Conservation (phyloP, 2,329 filamentous ascomycete genomes). For the Capronia coronata region DNA sequence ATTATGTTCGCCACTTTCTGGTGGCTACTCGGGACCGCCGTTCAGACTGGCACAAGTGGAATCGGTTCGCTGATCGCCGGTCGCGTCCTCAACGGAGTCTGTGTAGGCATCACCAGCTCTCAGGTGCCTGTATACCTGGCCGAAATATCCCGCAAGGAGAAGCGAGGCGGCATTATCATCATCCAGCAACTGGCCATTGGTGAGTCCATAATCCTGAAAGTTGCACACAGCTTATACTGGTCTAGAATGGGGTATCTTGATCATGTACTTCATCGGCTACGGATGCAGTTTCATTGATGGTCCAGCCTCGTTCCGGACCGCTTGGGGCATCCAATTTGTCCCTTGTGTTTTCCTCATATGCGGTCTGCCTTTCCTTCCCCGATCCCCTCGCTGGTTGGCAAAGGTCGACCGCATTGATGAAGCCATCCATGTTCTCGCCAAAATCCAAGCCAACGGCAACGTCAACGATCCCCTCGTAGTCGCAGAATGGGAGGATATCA, state of each 20-base stretch:
- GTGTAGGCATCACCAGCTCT: slow-evolving; percentile 40
- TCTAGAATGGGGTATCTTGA: slow-evolving; percentile 38
- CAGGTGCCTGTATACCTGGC: slow-evolving; percentile 42
- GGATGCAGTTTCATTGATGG: slow-evolving; percentile 41
- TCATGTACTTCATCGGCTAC: slow-evolving; percentile 47
- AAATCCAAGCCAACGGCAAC: slow-evolving; percentile 42
- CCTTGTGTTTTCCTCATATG: slow-evolving; percentile 41
- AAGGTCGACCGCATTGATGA: slow-evolving; percentile 43
- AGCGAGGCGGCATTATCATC: slow-evolving; percentile 39
- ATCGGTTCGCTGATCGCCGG: slow-evolving; percentile 26
- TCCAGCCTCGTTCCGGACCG: slow-evolving; percentile 40
- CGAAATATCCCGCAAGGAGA: slow-evolving; percentile 39
- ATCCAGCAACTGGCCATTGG: slow-evolving; percentile 43
- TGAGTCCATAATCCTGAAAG: not conserved
- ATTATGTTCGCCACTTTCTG: slow-evolving; percentile 46
- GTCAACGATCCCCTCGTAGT: slow-evolving; percentile 43
- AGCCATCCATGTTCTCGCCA: slow-evolving; percentile 40
- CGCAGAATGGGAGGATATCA: slow-evolving; percentile 46
- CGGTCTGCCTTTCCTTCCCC: slow-evolving; percentile 43
- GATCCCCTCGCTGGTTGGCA: slow-evolving; percentile 46
- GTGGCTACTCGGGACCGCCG: slow-evolving; percentile 43
- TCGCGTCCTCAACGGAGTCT: slow-evolving; percentile 30
- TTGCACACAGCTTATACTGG: not conserved
- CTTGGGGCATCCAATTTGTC: slow-evolving; percentile 44
- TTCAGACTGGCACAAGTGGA: slow-evolving; percentile 30